Base-by-base conservation (phyloP, 2,329 filamentous ascomycete species). In the Alternaria triticina region DNA sequence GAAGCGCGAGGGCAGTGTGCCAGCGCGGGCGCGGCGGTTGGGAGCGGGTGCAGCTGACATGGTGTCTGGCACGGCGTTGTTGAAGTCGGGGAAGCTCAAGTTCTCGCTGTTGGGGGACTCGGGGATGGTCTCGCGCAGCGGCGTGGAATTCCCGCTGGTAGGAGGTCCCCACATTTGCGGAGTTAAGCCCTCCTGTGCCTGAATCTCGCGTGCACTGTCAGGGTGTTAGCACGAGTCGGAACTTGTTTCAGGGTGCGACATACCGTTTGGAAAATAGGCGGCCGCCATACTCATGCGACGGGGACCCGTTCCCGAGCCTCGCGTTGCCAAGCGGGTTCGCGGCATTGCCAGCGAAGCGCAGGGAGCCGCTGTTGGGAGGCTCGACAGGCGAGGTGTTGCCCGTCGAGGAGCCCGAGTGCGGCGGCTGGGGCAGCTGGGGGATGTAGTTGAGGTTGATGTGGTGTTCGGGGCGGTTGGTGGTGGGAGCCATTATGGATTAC, bases 1-100 rank as follows among this genome's bases (percentile, higher is more conserved):
- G 78, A 99, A 96, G 67, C 95, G 88, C 49, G 96, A 98, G 22
- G 96, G 96, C n/a, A 99, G 90, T 4, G 96, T 99, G 70, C 96
- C 96, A 64, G 96, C 96, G 79, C 96, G 89, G 71, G 93, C 91
- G 77, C 96, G 90, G 69, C 96, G 89, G 51, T 89, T 88, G 73
- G 91, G 86, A 59, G 84, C 82, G 70, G 91, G 89, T 64, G 91
- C 78, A 61, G 84, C 86, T 60, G 73, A 71, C 61, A 75, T 59
- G 68, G 90, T 87, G 68, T 91, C 87, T 9, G 90, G 86, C 45
- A 91, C 87, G 45, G 92, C 86, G 72, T 90, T 88, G 68, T 91
- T 87, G 78, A 97, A 93, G 80, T 97, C 94, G 62, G 96, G 94
- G 74, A 98, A 98, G 71, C 92, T 95, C 83, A 98, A 97, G 70